A percentile compares a stretch with the other conserved stretches of the same genome.
phyloP scores from a whole-genome alignment of 1,284 basidiomycete species.

The Phylloboletellus chloephorus region DNA sequence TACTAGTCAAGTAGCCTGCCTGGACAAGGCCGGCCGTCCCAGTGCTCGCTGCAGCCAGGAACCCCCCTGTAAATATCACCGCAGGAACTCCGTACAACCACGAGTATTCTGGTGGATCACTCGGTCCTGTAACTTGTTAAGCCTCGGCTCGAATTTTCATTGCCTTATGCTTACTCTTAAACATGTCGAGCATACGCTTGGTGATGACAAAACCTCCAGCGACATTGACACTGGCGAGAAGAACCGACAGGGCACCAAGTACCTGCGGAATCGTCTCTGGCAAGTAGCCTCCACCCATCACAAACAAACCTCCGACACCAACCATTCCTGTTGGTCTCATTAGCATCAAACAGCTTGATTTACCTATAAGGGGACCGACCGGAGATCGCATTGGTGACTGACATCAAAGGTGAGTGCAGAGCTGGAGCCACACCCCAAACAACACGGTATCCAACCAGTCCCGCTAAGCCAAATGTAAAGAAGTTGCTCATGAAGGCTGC shows the following conservation, averaged over 20 bases:
- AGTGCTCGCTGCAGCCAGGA: conserved; percentile 71
- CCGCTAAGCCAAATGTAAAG: conserved; percentile 79
- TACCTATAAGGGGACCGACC: conserved; percentile 33
- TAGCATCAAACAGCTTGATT: conserved; percentile 5
- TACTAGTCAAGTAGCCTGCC: conserved; percentile 78
- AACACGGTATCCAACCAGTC: conserved; percentile 79
- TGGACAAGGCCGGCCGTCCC: conserved; percentile 82
- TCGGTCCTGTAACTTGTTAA: conserved; percentile 45
- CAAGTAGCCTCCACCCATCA: conserved; percentile 83
- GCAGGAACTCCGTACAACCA: conserved; percentile 78
- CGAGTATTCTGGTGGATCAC: conserved; percentile 80
- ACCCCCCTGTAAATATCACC: conserved; percentile 74
- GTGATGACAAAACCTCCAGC: conserved; percentile 80
- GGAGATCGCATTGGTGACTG: conserved; percentile 79
- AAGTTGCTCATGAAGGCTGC: conserved; percentile 80
- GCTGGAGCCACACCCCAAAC: conserved; percentile 85
- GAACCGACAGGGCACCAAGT: conserved; percentile 73
- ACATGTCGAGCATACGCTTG: conserved; percentile 87
- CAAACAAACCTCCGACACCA: conserved; percentile 78
- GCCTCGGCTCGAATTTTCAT: not conserved
- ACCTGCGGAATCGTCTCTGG: conserved; percentile 74
- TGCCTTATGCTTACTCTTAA: conserved; percentile 55
- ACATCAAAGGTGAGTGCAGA: conserved; percentile 78
- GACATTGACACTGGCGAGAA: conserved; percentile 80
- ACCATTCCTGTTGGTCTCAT: conserved; percentile 52